phyloP scores from a whole-genome alignment of 495 filamentous ascomycete genomes.

The Daldinia caldariorum region DNA sequence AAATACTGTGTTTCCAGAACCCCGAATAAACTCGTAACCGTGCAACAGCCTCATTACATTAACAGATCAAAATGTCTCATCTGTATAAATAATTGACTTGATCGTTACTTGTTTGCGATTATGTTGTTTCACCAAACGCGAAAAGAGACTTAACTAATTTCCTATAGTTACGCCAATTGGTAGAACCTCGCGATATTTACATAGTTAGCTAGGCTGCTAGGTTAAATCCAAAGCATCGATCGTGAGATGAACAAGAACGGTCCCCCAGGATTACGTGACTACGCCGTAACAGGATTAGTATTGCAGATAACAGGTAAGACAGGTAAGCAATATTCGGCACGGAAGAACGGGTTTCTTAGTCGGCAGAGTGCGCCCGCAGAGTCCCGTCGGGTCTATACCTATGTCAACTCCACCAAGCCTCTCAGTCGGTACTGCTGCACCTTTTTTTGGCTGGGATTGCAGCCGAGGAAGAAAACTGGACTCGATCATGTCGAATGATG shows the following conservation, averaged over 20 bases:
- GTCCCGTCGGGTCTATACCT: slow-evolving; percentile 20
- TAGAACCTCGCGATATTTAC: background rate
- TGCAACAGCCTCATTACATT: background rate
- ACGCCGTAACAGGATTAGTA: slow-evolving; percentile 3
- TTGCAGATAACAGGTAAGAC: background rate
- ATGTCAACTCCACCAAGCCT: slow-evolving; percentile 15
- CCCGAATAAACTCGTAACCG: background rate
- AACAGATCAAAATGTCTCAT: slow-evolving; percentile 1
- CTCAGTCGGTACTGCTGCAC: slow-evolving; percentile 21
- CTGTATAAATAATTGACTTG: background rate
- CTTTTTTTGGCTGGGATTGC: slow-evolving; percentile 2
- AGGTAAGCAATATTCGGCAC: background rate
- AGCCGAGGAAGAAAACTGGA: slow-evolving; percentile 32
- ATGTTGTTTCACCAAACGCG: background rate
- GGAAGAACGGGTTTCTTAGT: background rate
- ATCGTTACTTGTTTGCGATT: background rate
- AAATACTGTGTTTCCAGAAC: slow-evolving; percentile 34
- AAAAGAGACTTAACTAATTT: background rate
- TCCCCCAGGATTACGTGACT: background rate
- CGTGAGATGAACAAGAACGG: background rate
- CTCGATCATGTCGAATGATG: slow-evolving; percentile 21
- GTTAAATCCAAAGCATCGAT: background rate
- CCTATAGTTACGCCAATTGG: background rate
- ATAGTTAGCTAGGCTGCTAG: background rate
- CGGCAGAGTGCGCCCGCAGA: slow-evolving; percentile 5